Evolutionary conservation across 352 stramenopile species (phyloP).

Genomic region (Pythium myriotylum): DNA sequence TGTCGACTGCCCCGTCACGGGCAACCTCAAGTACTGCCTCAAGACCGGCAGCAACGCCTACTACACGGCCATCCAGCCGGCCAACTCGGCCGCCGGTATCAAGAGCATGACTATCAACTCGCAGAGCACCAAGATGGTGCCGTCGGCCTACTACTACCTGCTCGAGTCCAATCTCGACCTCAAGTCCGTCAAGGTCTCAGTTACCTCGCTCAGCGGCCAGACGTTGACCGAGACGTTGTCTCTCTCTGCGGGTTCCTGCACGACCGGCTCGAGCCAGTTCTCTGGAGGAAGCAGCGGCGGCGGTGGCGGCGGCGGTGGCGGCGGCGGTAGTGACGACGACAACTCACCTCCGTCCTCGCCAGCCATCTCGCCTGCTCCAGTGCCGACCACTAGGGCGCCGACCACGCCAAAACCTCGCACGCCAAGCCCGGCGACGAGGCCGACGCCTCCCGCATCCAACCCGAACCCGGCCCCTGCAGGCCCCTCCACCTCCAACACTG

Average conservation of each 20-base stretch:
- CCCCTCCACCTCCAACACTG: background rate
- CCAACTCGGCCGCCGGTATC: conserved; percentile 52
- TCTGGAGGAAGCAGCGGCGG: conserved; percentile 4
- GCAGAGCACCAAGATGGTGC: conserved; percentile 49
- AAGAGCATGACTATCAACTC: conserved; percentile 54
- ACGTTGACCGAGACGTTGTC: conserved; percentile 56
- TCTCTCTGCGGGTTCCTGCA: conserved; percentile 50
- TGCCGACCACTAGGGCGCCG: conserved; percentile 6
- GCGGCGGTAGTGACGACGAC: no score
- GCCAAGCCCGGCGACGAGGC: background rate
- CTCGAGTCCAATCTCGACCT: conserved; percentile 34
- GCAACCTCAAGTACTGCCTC: conserved; percentile 49
- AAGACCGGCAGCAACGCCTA: conserved; percentile 58
- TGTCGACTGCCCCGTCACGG: conserved; percentile 38
- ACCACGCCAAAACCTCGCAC: background rate
- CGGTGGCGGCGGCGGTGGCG: background rate
- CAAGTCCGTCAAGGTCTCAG: conserved; percentile 37
- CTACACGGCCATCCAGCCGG: conserved; percentile 61
- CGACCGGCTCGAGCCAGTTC: conserved; percentile 53
- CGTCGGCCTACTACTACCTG: conserved; percentile 53
- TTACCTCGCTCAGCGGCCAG: conserved; percentile 63
- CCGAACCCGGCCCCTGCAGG: background rate
- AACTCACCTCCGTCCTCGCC: background rate
- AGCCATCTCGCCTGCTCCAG: conserved; percentile 10
- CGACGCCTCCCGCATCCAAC: background rate